Base-by-base conservation (phyloP, 2,329 filamentous ascomycete genomes). In the Xylaria sp. region DNA sequence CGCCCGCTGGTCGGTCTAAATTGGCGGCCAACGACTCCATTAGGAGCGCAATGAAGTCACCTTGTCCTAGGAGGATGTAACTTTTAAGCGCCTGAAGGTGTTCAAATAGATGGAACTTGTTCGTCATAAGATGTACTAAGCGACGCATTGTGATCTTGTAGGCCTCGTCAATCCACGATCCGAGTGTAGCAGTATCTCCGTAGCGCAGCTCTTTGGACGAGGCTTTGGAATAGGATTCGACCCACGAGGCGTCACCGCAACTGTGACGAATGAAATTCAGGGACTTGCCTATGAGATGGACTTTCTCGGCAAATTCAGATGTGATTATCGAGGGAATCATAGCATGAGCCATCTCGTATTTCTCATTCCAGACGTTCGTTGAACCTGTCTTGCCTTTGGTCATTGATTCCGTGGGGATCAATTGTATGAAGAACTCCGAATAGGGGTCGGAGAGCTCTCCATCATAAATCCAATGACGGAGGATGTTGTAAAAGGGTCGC, bases 131-230 rank as follows among this genome's bases (percentile, higher is more conserved):
- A 70, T 92, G 83, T 68, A 96, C 95, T 34, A 97, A 81, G 11
- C 93, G 89, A 59, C 91, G 91, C 93, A 99, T 99, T 4, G 95
- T 97, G 0, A 91, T 94, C 74, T 96, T 96, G 78, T 99, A 96
- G 1, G 95, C 94, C 68, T 97, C 91, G 67, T 97, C 94, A 67
- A 99, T 99, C 75, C 91, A 97, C 0, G 86, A 85, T 72, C 96
- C 92, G 0, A 99, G 82, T 1, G 89, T 95, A 0, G 91, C 91
- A 6, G 92, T 97, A 74, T 97, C 93, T 54, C 92, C 92, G 71
- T 99, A 97, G 53, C 86, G 85, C 39, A 99, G 81, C 74, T 96
- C 91, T 74, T 94, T 95, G 8, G 92, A 96, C 1, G 92, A 90
- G 54, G 87, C 88, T 71, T 95, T 96, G 34, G 92, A 96, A 75